These are phyloP conservation scores for Talaromyces amestolkiae DNA, from an alignment of 2,329 filamentous ascomycete genomes.

Conservation along the genomic window DNA sequence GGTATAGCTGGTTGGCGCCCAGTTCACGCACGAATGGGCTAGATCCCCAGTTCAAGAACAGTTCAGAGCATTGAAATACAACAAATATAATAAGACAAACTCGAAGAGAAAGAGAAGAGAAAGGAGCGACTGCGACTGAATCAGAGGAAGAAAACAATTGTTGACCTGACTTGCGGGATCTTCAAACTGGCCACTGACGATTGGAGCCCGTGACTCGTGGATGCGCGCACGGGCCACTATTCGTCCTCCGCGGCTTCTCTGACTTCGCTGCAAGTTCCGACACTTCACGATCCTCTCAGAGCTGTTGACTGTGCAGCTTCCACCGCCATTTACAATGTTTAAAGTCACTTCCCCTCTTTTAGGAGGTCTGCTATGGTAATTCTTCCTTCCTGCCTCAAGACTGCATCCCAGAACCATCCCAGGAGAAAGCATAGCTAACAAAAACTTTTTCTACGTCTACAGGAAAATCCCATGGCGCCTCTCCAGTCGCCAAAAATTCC, in stretches of 20 bases:
- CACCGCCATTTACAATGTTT: slow-evolving; percentile 62
- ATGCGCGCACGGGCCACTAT: slow-evolving; percentile 18
- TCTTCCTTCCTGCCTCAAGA: not conserved
- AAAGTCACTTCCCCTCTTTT: slow-evolving; percentile 73
- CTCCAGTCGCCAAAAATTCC: slow-evolving; percentile 83
- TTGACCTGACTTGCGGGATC: not conserved
- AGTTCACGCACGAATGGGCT: slow-evolving; percentile 5
- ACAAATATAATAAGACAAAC: slow-evolving; percentile 23
- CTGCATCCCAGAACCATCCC: not conserved
- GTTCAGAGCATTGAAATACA: not conserved
- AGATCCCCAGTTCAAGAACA: not conserved
- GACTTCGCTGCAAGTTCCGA: not conserved
- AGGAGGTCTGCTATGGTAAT: slow-evolving; percentile 77
- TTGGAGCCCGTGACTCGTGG: slow-evolving; percentile 11
- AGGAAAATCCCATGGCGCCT: slow-evolving; percentile 98
- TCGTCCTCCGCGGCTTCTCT: slow-evolving; percentile 11
- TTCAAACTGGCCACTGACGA: slow-evolving; percentile 14
- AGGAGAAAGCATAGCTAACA: slow-evolving; percentile 13
- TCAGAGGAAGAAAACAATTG: not conserved
- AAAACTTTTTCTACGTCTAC: slow-evolving; percentile 27
- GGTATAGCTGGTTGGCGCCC: slow-evolving; percentile 6
- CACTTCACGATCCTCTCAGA: not conserved
- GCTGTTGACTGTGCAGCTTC: not conserved
- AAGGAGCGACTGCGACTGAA: not conserved
- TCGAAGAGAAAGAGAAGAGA: slow-evolving; percentile 24